Base-by-base conservation (phyloP, 805 yeast genomes). In the Saccharomyces mikatae region DNA sequence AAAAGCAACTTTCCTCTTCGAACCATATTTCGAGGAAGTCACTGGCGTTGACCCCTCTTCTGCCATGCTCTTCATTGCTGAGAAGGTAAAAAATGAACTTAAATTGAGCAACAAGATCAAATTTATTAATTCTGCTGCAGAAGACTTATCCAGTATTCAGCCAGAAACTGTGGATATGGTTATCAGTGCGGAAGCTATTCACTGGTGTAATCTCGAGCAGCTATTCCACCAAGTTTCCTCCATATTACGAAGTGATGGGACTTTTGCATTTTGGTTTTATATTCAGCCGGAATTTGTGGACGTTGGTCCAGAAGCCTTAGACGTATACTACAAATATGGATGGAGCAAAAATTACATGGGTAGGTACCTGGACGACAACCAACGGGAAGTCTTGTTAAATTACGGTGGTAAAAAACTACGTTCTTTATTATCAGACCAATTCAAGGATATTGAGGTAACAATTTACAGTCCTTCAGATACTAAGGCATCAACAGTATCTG, bases 281-380 rank as follows among this genome's bases (percentile, higher is more conserved):
- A 80, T 80, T 54, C 91, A 87, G 61, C 88, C 88, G 1, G 73
- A 79, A 2, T 83, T 81, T 54, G 68, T 75, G 65, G 72, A 80
- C 69, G n/a, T 71, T 67, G 52, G 30, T 58, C 80, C 81, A 1
- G 66, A 72, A 53, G 87, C 87, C 2, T 80, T 83, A 56, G 77
- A 77, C 50, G 73, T 85, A 31, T 80, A 83, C 56, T 66, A 74
- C 46, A 76, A 81, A 50, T 84, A 74, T 63, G 74, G 78, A 13
- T 82, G 78, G 60, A 72, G 67, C 24, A 80, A 79, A 48, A 65
- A 72, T 30, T 80, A 65, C 57, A 76, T 80, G 78, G 83, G 87
- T 0, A 80, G 82, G 1, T 77, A 78, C 61, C 87, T 94, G 92
- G 83, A 84, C 80, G 59, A 87, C 88, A 0, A 92, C 91, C 3